phyloP scores from a whole-genome alignment of 306 rosid species.

The Canavalia gladiata region DNA sequence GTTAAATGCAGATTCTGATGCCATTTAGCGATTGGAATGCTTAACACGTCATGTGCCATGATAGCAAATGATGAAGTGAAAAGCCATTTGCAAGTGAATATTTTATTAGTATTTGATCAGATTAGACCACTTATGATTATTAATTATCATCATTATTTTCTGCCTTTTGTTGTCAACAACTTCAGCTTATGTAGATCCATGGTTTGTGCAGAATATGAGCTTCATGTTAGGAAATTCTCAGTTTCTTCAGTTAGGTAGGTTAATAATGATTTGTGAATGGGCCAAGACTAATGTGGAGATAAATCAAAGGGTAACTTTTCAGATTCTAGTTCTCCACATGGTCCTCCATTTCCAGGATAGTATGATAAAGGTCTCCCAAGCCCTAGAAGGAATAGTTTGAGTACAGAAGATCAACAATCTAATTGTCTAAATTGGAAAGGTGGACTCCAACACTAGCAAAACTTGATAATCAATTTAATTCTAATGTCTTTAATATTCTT shows the following conservation, averaged over 20 bases:
- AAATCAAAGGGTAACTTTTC: conserved; percentile 56
- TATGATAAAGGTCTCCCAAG: conserved; percentile 68
- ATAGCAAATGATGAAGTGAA: conserved; percentile 97
- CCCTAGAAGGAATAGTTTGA: conserved; percentile 62
- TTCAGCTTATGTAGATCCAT: conserved; percentile 5
- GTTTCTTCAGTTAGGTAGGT: conserved; percentile 50
- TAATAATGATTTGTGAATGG: conserved; percentile 56
- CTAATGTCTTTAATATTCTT: no score
- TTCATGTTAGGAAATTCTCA: conserved; percentile 75
- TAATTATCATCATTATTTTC: conserved; percentile 14
- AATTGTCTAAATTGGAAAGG: conserved; percentile 79
- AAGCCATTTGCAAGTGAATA: conserved; percentile 87
- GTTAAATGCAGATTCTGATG: no score
- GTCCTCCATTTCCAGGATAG: conserved; percentile 64
- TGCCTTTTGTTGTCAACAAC: background rate
- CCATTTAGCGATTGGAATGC: no score
- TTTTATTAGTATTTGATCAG: background rate
- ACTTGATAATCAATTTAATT: conserved; percentile 57
- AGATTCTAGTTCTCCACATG: conserved; percentile 76
- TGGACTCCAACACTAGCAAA: conserved; percentile 54
- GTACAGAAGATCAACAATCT: conserved; percentile 79
- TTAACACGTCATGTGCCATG: no score
- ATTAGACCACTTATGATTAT: background rate
- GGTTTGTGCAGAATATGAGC: conserved; percentile 80
- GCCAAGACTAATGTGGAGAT: conserved; percentile 60